A percentile compares a stretch with the other conserved stretches of the same genome.
Evolutionary conservation across 495 filamentous ascomycete genomes (phyloP).

Genomic region (Talaromyces proteolyticus): DNA sequence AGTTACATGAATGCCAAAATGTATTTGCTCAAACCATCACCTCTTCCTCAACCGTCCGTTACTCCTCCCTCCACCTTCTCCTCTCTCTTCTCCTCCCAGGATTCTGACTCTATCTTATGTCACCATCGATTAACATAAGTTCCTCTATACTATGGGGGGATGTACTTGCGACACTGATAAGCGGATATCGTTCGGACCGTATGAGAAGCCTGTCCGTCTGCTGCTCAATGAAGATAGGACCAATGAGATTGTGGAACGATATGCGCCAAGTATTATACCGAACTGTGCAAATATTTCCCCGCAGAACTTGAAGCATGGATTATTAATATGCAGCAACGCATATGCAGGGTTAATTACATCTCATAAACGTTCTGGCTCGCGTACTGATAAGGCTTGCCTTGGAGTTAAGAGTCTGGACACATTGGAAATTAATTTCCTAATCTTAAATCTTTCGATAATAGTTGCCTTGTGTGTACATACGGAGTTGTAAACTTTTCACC

Average conservation of each 20-base stretch:
- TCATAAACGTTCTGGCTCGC: constrained; percentile 5
- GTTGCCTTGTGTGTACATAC: constrained; percentile 4
- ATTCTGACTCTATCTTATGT: neutral
- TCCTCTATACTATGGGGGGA: neutral
- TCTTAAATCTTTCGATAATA: constrained; percentile 10
- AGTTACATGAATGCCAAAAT: no score
- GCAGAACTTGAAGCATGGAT: constrained; percentile 11
- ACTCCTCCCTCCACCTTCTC: neutral
- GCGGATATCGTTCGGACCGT: constrained; percentile 9
- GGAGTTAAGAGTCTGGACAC: constrained; percentile 5
- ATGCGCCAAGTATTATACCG: constrained; percentile 7
- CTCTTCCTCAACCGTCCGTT: neutral
- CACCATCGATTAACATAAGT: neutral
- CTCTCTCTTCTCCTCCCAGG: no score
- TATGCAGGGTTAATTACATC: constrained; percentile 13
- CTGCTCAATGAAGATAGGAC: constrained; percentile 11
- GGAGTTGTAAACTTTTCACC: constrained; percentile 9
- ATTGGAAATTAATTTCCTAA: constrained; percentile 8
- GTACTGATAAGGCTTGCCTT: constrained; percentile 12
- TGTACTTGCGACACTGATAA: constrained; percentile 4
- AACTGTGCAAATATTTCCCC: constrained; percentile 9
- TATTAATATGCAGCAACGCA: constrained; percentile 12
- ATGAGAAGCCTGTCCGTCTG: constrained; percentile 11
- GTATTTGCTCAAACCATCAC: no score
- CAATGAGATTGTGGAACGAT: constrained; percentile 10